phyloP scores from a whole-genome alignment of 106 monocot species.

The Dioscorea zingiberensis region DNA sequence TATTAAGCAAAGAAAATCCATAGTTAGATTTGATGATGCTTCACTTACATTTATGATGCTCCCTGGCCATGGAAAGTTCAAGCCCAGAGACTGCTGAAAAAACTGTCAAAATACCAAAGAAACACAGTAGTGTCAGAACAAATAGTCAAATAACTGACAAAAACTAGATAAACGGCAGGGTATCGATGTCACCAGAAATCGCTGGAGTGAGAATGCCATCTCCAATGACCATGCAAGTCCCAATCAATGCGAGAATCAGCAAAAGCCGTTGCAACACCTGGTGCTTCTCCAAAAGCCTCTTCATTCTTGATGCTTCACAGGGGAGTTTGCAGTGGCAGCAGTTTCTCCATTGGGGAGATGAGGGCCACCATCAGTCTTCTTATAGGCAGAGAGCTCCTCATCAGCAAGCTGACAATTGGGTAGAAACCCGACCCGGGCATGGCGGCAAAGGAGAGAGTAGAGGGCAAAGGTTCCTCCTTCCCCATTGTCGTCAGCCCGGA shows the following conservation, averaged over 20 bases:
- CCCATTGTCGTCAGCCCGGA: constrained; percentile 79
- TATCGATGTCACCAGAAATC: constrained; percentile 48
- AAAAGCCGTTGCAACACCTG: constrained; percentile 54
- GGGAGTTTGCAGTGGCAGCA: not conserved
- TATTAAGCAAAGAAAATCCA: no score
- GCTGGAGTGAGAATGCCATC: constrained; percentile 93
- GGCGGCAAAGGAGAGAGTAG: constrained; percentile 80
- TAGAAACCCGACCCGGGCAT: constrained; percentile 64
- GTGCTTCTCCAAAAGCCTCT: constrained; percentile 56
- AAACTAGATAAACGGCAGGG: not conserved
- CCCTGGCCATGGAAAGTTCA: constrained; percentile 82
- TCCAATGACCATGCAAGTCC: constrained; percentile 92
- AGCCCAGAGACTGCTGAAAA: constrained; percentile 94
- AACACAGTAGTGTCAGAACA: constrained; percentile 1
- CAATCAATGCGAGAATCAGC: constrained; percentile 65
- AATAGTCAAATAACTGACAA: not conserved
- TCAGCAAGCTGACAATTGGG: constrained; percentile 61
- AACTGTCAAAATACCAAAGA: constrained; percentile 41
- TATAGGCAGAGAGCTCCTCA: constrained; percentile 62
- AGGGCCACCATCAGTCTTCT: constrained; percentile 19
- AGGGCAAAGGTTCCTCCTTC: constrained; percentile 95
- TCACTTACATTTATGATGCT: constrained; percentile 86
- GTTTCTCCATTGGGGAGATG: not conserved
- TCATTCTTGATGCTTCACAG: constrained; percentile 12
- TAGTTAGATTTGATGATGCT: no score